A percentile compares a stretch with the other conserved stretches of the same genome.
Evolutionary conservation across 108 stramenopile genomes (phyloP).

Genomic region (Pseudonitzschia delicatissima): DNA sequence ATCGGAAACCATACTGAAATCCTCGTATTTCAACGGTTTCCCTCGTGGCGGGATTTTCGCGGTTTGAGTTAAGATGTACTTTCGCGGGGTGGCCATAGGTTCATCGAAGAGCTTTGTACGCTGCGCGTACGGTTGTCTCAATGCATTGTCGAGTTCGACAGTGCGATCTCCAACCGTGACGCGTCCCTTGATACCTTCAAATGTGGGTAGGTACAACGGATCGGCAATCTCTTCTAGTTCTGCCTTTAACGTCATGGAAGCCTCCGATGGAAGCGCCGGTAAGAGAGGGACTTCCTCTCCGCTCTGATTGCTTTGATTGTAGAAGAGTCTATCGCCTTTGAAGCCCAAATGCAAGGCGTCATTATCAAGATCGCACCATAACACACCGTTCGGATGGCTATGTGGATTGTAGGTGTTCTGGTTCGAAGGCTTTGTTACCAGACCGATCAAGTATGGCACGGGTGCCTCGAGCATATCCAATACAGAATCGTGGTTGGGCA

Average conservation of each 20-base stretch:
- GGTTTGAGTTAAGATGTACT: slow-evolving; percentile 3
- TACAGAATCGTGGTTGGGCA: slow-evolving; percentile 42
- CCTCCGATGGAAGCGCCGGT: slow-evolving; percentile 57
- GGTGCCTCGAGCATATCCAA: slow-evolving; percentile 78
- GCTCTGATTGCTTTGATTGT: background rate
- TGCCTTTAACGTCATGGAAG: slow-evolving; percentile 51
- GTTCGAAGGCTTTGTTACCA: slow-evolving; percentile 35
- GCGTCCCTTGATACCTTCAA: slow-evolving; percentile 28
- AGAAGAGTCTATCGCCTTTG: slow-evolving; percentile 4
- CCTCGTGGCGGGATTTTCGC: background rate
- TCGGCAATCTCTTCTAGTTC: slow-evolving; percentile 52
- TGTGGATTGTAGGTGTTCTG: slow-evolving; percentile 26
- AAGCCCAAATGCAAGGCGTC: slow-evolving; percentile 71
- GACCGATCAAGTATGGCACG: slow-evolving; percentile 81
- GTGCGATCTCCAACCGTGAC: slow-evolving; percentile 14
- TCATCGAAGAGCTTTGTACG: background rate
- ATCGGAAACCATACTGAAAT: background rate
- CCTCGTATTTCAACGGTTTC: background rate
- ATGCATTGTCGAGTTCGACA: slow-evolving; percentile 15
- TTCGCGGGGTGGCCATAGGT: background rate
- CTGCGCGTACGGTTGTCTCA: slow-evolving; percentile 25
- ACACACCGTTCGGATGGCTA: slow-evolving; percentile 37
- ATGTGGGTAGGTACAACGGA: slow-evolving; percentile 20
- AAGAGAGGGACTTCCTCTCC: slow-evolving; percentile 14
- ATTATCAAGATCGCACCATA: slow-evolving; percentile 76